phyloP scores from a whole-genome alignment of 78 protist genomes.

The Capsaspora owczarzaki region DNA sequence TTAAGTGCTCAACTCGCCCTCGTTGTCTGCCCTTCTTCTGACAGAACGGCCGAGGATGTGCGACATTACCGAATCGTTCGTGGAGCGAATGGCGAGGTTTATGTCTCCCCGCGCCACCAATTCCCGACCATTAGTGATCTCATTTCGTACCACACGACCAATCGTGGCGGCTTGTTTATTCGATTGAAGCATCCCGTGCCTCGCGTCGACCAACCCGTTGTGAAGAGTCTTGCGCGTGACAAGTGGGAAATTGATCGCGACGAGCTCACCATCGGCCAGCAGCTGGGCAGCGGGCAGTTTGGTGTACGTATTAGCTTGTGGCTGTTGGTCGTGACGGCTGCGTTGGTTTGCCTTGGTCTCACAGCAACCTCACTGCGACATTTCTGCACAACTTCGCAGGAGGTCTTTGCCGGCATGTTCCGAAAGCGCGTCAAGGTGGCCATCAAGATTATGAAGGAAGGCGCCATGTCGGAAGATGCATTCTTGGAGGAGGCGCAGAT shows the following conservation, averaged over 20 bases:
- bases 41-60: too few species aligned
- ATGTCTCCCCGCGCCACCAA: neutral
- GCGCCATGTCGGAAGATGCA: slow-evolving; percentile 2
- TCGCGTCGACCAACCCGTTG: neutral
- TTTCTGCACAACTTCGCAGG: too few species aligned
- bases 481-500: slow-evolving; percentile 1
- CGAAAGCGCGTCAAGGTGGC: neutral
- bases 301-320: neutral
- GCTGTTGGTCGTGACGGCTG: neutral
- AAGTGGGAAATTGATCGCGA: neutral
- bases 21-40: too few species aligned
- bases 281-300: slow-evolving; percentile 1
- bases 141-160: neutral
- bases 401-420: neutral
- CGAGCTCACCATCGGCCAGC: neutral
- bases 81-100: neutral
- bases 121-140: neutral
- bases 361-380: too few species aligned
- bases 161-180: neutral
- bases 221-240: neutral
- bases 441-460: slow-evolving; percentile 1
- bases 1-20: too few species aligned
- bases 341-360: too few species aligned
- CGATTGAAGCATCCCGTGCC: neutral
- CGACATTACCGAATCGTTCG: too few species aligned